Evolutionary conservation across 2,329 filamentous ascomycete genomes (phyloP), one percentile per base, ranked within the genome.

Genomic region (Neonectria sp.): DNA sequence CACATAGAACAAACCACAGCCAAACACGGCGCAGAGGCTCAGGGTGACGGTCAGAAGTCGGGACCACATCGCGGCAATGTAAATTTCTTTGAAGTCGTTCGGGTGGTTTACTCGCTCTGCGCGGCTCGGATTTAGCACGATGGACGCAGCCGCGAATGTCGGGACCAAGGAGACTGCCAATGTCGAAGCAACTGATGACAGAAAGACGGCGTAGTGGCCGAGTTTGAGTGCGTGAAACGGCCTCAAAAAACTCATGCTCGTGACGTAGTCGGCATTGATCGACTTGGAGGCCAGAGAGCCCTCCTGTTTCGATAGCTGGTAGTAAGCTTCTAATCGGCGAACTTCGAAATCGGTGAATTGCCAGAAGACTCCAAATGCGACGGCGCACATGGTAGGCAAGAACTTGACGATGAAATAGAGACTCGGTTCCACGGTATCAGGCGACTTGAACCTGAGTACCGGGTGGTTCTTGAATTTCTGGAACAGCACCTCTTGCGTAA

Each of bases 231-330:
- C 91, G 52, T 86, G 84, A 5, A 93, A 78, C 0, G 92, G 92
- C 3, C 91, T 86, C 45, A 91, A 79, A 73, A 92, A 89, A 73
- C 86, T 90, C 80, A 91, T 88, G 71, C 89, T 86, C 6, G 91
- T 93, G 51, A 93, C 85, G 67, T 94, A 94, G 77, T 93, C 91
- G 68, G 93, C 91, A 69, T 93, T 94, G 74, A 94, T 87, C 0
- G 90, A 92, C 75, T 90, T 87, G 45, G 86, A 87, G 0, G 90
- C 90, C 24, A 90, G 79, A 1, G 90, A 89, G 15, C 90, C 90
- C 3, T 84, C 85, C 3, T 85, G 82, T 68, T 85, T 88, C 3
- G 89, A 91, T 56, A 92, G 82, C 76, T 92, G 90, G 70, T 91
- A 90, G 72, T 88, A 92, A 0, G 90, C 87, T 76, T 92, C 90